These are phyloP conservation scores for Coemansia sp. DNA, from an alignment of 192 early-diverging fungal genomes.

Conservation along the genomic window DNA sequence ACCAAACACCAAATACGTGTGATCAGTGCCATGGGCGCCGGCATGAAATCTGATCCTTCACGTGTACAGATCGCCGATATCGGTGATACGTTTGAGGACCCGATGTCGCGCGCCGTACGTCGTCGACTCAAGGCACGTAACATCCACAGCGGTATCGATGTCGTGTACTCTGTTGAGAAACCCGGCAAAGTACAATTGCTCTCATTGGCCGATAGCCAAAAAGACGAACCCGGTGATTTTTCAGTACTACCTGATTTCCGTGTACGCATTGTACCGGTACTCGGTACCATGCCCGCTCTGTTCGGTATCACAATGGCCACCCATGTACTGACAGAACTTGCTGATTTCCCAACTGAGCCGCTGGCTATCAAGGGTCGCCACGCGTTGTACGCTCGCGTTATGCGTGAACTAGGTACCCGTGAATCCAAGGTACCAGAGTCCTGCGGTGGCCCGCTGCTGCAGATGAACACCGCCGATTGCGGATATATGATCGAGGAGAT, in stretches of 20 bases:
- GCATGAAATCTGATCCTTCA: conserved; percentile 96
- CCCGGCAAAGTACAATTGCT: conserved; percentile 86
- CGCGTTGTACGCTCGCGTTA: conserved; percentile 68
- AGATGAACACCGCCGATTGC: conserved; percentile 62
- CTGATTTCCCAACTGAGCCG: conserved; percentile 67
- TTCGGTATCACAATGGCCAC: conserved; percentile 94
- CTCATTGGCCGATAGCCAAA: conserved; percentile 83
- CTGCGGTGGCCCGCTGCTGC: conserved; percentile 35
- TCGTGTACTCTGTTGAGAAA: conserved; percentile 95
- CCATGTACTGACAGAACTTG: conserved; percentile 71
- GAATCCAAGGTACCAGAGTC: conserved; percentile 35
- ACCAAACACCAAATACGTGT: conserved; percentile 69
- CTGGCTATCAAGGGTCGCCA: conserved; percentile 74
- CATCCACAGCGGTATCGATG: conserved; percentile 79
- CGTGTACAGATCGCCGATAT: conserved; percentile 96
- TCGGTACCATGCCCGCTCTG: conserved; percentile 90
- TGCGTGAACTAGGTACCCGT: conserved; percentile 69
- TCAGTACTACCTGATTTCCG: conserved; percentile 93
- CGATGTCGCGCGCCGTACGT: conserved; percentile 84
- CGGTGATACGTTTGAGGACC: conserved; percentile 91
- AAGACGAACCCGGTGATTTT: conserved; percentile 84
- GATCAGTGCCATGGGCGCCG: conserved; percentile 95
- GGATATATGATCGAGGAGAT: conserved; percentile 90
- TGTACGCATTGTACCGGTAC: conserved; percentile 77
- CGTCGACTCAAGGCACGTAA: conserved; percentile 68